Percentiles rank a stretch among this genome's conserved stretches.
phyloP scores from a whole-genome alignment of 2,329 filamentous ascomycete species.

The Aspergillus hortae region DNA sequence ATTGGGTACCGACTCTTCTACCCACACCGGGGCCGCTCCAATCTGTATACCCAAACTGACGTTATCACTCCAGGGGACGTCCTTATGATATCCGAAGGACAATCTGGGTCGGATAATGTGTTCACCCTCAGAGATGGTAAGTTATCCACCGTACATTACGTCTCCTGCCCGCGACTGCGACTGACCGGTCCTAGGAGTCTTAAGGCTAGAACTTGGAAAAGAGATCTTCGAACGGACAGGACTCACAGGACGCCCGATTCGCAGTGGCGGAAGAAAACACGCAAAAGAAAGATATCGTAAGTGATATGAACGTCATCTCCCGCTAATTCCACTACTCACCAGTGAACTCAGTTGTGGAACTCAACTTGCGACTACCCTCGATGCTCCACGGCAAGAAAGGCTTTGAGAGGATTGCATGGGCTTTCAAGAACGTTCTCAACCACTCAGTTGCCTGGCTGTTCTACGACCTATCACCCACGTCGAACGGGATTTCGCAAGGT shows the following conservation, averaged over 20 bases:
- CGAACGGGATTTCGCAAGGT: conserved; percentile 41
- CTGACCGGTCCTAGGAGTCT: conserved; percentile 50
- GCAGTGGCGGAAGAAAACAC: conserved; percentile 58
- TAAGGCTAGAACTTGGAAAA: conserved; percentile 75
- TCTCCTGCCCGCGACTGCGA: not conserved
- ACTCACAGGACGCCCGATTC: conserved; percentile 66
- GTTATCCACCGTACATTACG: conserved; percentile 4
- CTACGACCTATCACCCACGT: conserved; percentile 51
- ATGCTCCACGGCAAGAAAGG: conserved; percentile 83
- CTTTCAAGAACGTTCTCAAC: conserved; percentile 72
- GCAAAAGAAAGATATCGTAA: conserved; percentile 71
- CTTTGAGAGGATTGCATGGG: conserved; percentile 74
- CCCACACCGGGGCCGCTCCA: not conserved
- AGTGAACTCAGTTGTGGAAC: conserved; percentile 61
- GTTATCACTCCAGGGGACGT: conserved; percentile 60
- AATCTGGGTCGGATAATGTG: conserved; percentile 64
- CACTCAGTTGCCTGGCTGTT: conserved; percentile 73
- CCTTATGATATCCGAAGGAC: conserved; percentile 79
- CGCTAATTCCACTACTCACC: conserved; percentile 11
- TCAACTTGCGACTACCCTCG: conserved; percentile 67
- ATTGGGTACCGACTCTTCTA: conserved; percentile 49
- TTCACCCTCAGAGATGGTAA: conserved; percentile 69
- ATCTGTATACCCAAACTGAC: not conserved
- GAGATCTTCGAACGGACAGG: conserved; percentile 80
- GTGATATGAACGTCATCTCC: conserved; percentile 9